Conservation (phyloP, 176 grass and related monocot genomes). For the Chrysopogon serrulatus region DNA sequence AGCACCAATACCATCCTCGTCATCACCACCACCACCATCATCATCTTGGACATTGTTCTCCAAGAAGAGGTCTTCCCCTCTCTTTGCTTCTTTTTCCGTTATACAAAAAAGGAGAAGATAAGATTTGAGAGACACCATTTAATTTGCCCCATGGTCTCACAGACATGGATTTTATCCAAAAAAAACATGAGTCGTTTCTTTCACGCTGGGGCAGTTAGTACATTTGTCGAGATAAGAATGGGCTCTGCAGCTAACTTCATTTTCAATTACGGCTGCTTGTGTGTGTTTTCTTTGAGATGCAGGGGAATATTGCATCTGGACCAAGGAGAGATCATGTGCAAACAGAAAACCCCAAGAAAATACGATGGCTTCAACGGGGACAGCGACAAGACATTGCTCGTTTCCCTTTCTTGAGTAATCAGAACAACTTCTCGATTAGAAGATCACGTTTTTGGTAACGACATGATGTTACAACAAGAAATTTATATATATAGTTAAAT, state of each 20-base stretch:
- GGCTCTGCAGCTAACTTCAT: neutral
- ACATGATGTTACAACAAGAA: neutral
- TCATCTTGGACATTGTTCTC: neutral
- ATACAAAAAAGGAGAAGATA: neutral
- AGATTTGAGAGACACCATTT: neutral
- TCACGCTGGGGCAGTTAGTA: neutral
- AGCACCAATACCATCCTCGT: neutral
- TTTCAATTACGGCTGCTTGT: neutral
- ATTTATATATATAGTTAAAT: neutral
- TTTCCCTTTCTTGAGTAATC: neutral
- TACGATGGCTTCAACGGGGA: neutral
- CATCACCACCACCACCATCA: neutral
- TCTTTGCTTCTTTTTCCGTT: neutral
- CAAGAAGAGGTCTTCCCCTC: neutral
- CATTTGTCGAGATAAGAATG: neutral
- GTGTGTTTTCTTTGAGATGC: slow-evolving; percentile 4
- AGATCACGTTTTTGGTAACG: neutral
- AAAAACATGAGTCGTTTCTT: slow-evolving; percentile 4
- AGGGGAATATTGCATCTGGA: slow-evolving; percentile 3
- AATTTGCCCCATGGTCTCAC: neutral
- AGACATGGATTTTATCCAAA: neutral
- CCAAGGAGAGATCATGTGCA: neutral
- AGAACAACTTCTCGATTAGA: neutral
- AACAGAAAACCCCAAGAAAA: slow-evolving; percentile 1
- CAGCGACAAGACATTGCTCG: neutral